These are phyloP conservation scores for Lactifluus subvellereus DNA, from an alignment of 768 basidiomycete species.

Conservation along the genomic window DNA sequence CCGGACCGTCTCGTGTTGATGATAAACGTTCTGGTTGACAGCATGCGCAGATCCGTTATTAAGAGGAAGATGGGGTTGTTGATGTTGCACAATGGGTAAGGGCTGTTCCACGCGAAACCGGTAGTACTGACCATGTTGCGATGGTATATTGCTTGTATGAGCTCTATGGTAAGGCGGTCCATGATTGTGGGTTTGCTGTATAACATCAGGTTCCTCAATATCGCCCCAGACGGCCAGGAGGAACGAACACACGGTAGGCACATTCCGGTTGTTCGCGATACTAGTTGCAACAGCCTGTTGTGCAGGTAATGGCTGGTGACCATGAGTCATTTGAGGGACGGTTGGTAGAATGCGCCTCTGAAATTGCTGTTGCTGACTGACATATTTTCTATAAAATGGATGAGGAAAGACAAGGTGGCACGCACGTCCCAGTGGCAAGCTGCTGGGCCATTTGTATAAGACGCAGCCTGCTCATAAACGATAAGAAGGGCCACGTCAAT, in stretches of 20 bases:
- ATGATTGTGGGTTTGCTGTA: background rate
- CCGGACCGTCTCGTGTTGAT: background rate
- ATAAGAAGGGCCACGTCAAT: background rate
- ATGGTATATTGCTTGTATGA: background rate
- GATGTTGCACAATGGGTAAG: background rate
- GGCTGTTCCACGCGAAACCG: background rate
- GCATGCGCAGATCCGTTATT: background rate
- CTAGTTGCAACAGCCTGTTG: background rate
- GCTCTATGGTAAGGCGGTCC: background rate
- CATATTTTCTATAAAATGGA: background rate
- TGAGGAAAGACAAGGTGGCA: background rate
- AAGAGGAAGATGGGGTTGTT: background rate
- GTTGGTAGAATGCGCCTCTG: background rate
- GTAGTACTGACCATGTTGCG: background rate
- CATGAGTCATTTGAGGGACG: background rate
- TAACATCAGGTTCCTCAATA: background rate
- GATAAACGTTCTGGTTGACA: background rate
- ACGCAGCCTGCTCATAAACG: slow-evolving; percentile 3
- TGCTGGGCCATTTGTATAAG: slow-evolving; percentile 16
- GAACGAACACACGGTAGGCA: background rate
- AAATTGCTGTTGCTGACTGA: slow-evolving; percentile 13
- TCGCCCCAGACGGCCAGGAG: background rate
- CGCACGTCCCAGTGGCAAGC: slow-evolving; percentile 11
- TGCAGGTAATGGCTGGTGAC: background rate
- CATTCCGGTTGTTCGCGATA: background rate